Conservation (phyloP, 768 basidiomycete genomes). For the Leccinum uliginosum region DNA sequence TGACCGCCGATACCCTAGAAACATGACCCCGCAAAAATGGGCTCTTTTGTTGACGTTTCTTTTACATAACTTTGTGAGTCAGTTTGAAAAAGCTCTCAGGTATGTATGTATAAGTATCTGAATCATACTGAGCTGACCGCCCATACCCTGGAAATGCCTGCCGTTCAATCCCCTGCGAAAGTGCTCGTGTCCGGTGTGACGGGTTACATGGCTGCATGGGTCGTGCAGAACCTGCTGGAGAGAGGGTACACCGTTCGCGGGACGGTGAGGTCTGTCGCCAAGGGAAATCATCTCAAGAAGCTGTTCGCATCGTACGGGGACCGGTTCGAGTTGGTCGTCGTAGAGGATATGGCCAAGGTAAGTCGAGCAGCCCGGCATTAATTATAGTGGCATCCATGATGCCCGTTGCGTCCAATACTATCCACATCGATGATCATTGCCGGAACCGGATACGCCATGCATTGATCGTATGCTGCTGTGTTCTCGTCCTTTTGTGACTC, state of each 20-base stretch:
- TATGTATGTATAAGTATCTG: no score
- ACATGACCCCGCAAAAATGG: no score
- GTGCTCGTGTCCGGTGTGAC: constrained; percentile 28
- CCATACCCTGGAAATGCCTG: constrained; percentile 11
- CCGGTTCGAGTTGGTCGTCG: constrained; percentile 59
- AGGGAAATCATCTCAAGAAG: constrained; percentile 53
- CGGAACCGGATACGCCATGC: not conserved
- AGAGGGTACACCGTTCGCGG: constrained; percentile 61
- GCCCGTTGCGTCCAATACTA: no score
- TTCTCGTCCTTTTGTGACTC: not conserved
- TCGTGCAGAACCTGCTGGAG: constrained; percentile 52
- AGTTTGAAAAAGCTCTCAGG: no score
- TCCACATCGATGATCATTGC: not conserved
- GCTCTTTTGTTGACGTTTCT: no score
- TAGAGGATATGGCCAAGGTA: constrained; percentile 63
- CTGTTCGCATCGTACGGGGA: constrained; percentile 51
- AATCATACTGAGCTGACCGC: no score
- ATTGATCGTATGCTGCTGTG: not conserved
- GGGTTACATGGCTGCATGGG: constrained; percentile 34
- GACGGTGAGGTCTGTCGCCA: constrained; percentile 59
- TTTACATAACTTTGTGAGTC: no score
- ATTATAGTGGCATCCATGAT: no score
- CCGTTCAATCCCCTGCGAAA: constrained; percentile 24
- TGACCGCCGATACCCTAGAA: no score
- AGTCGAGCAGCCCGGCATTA: constrained; percentile 1